A percentile compares a stretch with the other conserved stretches of the same genome.
phyloP scores from a whole-genome alignment of 148 eudicot genomes.

The Rhododendron vialii region DNA sequence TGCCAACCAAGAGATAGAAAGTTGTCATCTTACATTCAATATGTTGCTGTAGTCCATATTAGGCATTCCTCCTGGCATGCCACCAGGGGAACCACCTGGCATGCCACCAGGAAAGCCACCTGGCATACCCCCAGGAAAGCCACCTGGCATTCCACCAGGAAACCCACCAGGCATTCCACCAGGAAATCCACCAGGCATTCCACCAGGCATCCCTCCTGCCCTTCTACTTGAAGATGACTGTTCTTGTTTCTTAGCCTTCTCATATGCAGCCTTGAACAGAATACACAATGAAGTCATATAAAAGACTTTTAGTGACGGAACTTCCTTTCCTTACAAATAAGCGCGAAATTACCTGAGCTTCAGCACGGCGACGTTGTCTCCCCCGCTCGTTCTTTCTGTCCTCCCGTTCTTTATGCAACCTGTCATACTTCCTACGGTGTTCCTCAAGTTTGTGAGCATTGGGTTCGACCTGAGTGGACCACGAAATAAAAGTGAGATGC shows the following conservation, averaged over 20 bases:
- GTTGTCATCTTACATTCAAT: slow-evolving; percentile 54
- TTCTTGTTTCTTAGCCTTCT: slow-evolving; percentile 82
- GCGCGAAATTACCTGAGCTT: slow-evolving; percentile 50
- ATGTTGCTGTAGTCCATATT: slow-evolving; percentile 81
- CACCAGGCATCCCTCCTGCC: slow-evolving; percentile 57
- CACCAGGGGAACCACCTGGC: slow-evolving; percentile 30
- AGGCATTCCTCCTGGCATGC: slow-evolving; percentile 46
- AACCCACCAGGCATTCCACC: slow-evolving; percentile 50
- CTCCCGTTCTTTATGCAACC: slow-evolving; percentile 67
- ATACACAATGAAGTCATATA: background rate
- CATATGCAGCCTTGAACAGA: slow-evolving; percentile 75
- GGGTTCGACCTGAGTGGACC: slow-evolving; percentile 67
- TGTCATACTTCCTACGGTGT: slow-evolving; percentile 80
- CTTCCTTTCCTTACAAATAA: background rate
- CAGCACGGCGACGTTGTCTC: slow-evolving; percentile 56
- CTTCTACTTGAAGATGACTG: slow-evolving; percentile 69
- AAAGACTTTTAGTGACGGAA: background rate
- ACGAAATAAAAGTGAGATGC: background rate
- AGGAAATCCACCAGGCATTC: slow-evolving; percentile 44
- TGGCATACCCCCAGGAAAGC: slow-evolving; percentile 24
- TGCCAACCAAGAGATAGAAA: background rate
- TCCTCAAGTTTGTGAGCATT: slow-evolving; percentile 88
- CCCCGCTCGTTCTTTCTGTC: slow-evolving; percentile 55
- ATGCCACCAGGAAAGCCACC: slow-evolving; percentile 30
- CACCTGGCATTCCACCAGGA: slow-evolving; percentile 5